These are phyloP conservation scores for Medicago arabica DNA, from an alignment of 306 rosid species.

Conservation along the genomic window DNA sequence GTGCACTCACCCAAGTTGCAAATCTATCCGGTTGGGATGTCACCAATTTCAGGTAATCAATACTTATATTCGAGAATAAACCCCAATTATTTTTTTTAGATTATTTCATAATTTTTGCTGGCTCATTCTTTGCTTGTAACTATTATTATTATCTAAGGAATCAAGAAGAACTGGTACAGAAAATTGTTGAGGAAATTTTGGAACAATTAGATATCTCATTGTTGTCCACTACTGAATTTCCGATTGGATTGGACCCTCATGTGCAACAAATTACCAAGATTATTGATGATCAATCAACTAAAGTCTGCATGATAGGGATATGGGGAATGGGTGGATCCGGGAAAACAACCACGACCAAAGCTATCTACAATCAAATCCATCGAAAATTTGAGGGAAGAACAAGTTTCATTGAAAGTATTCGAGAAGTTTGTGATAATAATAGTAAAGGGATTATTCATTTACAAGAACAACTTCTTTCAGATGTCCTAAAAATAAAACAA, in stretches of 20 bases:
- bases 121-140: too few species aligned
- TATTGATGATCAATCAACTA: not conserved
- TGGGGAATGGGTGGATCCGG: conserved; percentile 37
- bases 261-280: not conserved
- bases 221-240: not conserved
- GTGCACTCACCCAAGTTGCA: not conserved
- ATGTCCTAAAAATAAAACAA: not conserved
- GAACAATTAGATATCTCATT: not conserved
- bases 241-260: conserved; percentile 20
- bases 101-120: too few species aligned
- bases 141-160: not conserved
- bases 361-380: conserved; percentile 27
- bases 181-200: not conserved
- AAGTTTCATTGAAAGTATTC: not conserved
- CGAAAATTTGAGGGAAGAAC: not conserved
- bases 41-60: not conserved
- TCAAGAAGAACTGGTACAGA: not conserved
- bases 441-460: not conserved
- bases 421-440: not conserved
- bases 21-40: not conserved
- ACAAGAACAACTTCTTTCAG: conserved; percentile 29
- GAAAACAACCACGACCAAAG: conserved; percentile 11
- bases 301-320: conserved; percentile 8
- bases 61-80: too few species aligned
- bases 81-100: too few species aligned